Evolutionary conservation across 768 basidiomycete genomes (phyloP), one percentile per base, ranked within the genome.

Genomic region (Mycena olivaceomarginata): DNA sequence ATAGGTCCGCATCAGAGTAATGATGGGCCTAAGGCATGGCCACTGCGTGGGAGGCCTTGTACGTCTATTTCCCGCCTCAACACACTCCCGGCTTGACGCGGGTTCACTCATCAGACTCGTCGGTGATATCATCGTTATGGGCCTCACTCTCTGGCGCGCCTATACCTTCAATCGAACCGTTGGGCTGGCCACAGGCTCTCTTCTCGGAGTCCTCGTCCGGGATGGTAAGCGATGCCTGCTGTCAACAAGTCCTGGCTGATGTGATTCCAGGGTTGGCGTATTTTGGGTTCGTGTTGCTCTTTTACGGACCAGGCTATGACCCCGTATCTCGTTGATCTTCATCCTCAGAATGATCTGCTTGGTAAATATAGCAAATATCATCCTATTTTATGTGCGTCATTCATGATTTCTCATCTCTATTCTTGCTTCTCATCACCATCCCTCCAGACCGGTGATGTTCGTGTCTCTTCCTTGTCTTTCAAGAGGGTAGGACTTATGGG

Each of bases 251-350:
- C 9, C 62, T 63, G 39, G n/a, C 40, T 63, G 39, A 63, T 40
- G 40, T 63, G 40, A 43, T 63, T 63, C 20, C 40, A 63, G 65
- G 65, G 43, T 22, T 37, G 43, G 45, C 46, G 65, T 66, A 66
- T 66, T 66, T 66, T 51, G 65, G 65, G 65, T 66, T 66, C 65
- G 65, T 66, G 45, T 56, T 56, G 46, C 46, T 66, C 65, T 25
- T 66, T 51, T 13, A 31, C 65, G 40, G 8, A 63, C 39, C 62
- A 63, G 62, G 62, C 39, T 41, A 40, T 66, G 45, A 25, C 31
- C 45, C 65, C 25, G 6, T 46, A 51, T 46, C 25, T 25, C 43
- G 31, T 56, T 56, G 22, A 56, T 56, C 53, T 56, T 56, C 43
- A 16, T 46, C 45, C 45, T 22, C 13, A 66, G 65, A 48, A 66